These are phyloP conservation scores for Porcisia hertigi DNA, from an alignment of 208 protist genomes.

Conservation along the genomic window DNA sequence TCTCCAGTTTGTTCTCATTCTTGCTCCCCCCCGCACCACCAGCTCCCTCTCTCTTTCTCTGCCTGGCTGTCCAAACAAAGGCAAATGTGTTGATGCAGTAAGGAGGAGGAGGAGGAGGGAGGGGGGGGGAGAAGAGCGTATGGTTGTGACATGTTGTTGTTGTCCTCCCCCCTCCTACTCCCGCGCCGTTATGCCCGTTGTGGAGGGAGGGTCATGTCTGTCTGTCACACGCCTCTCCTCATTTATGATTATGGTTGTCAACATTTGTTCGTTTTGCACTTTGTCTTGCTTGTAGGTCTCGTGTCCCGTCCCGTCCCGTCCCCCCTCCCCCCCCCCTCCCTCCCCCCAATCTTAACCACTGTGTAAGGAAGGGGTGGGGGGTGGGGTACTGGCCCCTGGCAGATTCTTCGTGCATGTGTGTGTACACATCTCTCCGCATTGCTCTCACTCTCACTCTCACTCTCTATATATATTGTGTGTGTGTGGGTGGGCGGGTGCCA, in stretches of 20 bases:
- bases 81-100: neutral
- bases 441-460: no score
- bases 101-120: neutral
- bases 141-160: neutral
- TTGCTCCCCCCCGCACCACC: neutral
- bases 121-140: neutral
- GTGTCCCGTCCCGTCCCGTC: neutral
- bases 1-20: neutral
- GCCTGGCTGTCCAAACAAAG: no score
- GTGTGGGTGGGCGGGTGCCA: no score
- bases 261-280: slow-evolving; percentile 5
- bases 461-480: no score
- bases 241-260: slow-evolving; percentile 11
- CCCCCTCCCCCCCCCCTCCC: neutral
- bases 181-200: no score
- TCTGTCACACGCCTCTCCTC: neutral
- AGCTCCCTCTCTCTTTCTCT: neutral
- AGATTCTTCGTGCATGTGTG: neutral
- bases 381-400: neutral
- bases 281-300: slow-evolving; percentile 9
- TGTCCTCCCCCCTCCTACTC: neutral
- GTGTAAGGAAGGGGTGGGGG: neutral
- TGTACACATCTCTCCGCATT: neutral
- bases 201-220: no score
- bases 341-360: neutral